A percentile compares a stretch with the other conserved stretches of the same genome.
phyloP scores from a whole-genome alignment of 176 grass and related monocot species.

The Bonia amplexicaulis region DNA sequence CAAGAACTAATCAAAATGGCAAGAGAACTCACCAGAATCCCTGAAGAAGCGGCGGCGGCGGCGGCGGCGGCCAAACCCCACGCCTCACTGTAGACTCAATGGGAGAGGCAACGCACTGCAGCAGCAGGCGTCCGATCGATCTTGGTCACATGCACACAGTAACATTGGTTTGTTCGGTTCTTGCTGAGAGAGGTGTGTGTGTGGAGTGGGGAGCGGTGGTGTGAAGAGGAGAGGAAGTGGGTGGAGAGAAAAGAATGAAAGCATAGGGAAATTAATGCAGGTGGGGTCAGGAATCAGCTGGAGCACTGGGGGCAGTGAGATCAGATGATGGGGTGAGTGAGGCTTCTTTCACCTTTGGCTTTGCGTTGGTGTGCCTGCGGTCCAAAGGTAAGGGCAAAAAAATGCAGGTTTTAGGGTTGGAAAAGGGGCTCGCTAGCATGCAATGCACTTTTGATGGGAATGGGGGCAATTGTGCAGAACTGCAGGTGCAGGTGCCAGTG shows the following conservation, averaged over 20 bases:
- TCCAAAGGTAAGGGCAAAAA: not conserved
- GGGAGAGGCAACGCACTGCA: not conserved
- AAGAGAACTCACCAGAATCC: not conserved
- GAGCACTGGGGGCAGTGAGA: not conserved
- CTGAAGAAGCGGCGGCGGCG: not conserved
- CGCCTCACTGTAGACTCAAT: not conserved
- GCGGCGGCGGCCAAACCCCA: not conserved
- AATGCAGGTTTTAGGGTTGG: too few relatives aligned
- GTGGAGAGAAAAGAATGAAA: not conserved
- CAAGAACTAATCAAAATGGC: not conserved
- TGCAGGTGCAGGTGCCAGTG: too few relatives aligned
- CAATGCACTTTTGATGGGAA: too few relatives aligned
- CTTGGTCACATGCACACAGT: conserved; percentile 19
- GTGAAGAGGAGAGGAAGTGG: not conserved
- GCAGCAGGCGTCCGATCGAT: not conserved
- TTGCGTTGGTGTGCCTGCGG: not conserved
- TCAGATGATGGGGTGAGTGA: not conserved
- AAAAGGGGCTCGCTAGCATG: too few relatives aligned
- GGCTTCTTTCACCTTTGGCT: not conserved
- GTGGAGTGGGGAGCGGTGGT: not conserved
- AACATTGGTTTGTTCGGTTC: conserved; percentile 5
- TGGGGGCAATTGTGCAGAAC: too few relatives aligned
- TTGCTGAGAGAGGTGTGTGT: not conserved
- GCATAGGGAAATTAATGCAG: not conserved
- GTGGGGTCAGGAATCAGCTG: not conserved